These are phyloP conservation scores for Monosporascus ibericus DNA, from an alignment of 2,329 filamentous ascomycete genomes.

Conservation along the genomic window DNA sequence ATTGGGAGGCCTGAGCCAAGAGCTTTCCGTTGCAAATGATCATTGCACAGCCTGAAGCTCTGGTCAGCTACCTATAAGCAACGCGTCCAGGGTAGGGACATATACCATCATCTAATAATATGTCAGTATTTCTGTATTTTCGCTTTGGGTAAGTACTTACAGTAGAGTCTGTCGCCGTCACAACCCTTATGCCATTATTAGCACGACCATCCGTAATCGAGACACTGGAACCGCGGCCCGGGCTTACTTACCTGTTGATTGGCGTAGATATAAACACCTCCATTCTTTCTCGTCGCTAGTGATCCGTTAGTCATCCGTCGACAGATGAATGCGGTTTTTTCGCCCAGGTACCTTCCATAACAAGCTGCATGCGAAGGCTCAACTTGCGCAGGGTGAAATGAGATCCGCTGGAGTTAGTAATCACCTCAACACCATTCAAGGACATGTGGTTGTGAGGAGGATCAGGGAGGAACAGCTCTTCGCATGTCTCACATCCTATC, in stretches of 20 bases:
- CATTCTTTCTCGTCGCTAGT: not conserved
- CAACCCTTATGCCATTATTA: constrained; percentile 33
- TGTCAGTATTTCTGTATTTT: not conserved
- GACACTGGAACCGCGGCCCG: not conserved
- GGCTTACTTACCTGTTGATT: constrained; percentile 41
- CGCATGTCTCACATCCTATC: constrained; percentile 54
- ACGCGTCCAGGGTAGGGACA: not conserved
- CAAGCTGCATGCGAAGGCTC: constrained; percentile 55
- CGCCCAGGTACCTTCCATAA: constrained; percentile 55
- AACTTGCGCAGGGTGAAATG: constrained; percentile 60
- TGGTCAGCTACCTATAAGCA: not conserved
- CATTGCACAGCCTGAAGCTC: constrained; percentile 44
- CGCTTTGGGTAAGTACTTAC: not conserved
- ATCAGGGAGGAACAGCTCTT: constrained; percentile 59
- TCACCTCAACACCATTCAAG: constrained; percentile 65
- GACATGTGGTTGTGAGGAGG: constrained; percentile 21
- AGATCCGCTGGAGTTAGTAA: constrained; percentile 63
- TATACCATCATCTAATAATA: constrained; percentile 22
- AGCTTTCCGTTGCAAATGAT: constrained; percentile 59
- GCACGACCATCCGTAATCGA: too few relatives aligned
- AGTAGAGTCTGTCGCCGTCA: constrained; percentile 48
- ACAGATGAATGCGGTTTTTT: not conserved
- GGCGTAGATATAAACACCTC: constrained; percentile 46
- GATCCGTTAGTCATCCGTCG: not conserved
- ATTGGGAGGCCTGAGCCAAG: constrained; percentile 61